Conservation (phyloP, 179 eudicot genomes). For the Actinidia polygama region DNA sequence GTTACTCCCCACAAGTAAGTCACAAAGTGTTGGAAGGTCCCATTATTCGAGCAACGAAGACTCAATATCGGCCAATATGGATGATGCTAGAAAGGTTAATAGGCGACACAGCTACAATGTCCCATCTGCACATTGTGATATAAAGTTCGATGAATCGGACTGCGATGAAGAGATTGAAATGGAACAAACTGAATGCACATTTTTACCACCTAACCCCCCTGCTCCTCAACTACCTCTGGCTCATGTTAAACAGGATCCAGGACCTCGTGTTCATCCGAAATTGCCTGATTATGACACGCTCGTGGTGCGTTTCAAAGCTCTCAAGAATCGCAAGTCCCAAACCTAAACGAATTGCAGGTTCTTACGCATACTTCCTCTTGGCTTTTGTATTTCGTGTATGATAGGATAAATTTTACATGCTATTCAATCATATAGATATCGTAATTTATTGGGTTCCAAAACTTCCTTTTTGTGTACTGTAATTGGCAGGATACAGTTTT, state of each 20-base stretch:
- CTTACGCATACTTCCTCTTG: background rate
- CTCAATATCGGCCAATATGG: background rate
- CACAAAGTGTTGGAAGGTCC: constrained; percentile 36
- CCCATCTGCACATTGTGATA: constrained; percentile 44
- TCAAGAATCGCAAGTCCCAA: constrained; percentile 60
- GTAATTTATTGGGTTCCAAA: background rate
- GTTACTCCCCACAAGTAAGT: constrained; percentile 20
- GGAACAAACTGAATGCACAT: constrained; percentile 38
- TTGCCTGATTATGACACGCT: constrained; percentile 89
- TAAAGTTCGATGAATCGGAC: constrained; percentile 83
- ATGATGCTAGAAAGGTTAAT: constrained; percentile 27
- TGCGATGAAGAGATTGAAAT: constrained; percentile 63
- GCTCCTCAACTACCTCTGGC: constrained; percentile 39
- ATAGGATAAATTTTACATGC: background rate
- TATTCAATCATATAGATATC: background rate
- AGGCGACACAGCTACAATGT: constrained; percentile 64
- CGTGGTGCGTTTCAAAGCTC: constrained; percentile 84
- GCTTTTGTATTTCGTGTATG: background rate
- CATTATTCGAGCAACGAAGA: constrained; percentile 26
- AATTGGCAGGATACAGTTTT: background rate
- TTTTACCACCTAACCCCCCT: constrained; percentile 32
- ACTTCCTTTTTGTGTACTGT: background rate
- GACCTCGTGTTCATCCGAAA: constrained; percentile 68
- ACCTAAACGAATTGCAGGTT: constrained; percentile 5
- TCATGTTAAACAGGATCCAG: constrained; percentile 26